Evolutionary conservation across 441 rosid genomes (phyloP).

Genomic region (Breynia disticha): DNA sequence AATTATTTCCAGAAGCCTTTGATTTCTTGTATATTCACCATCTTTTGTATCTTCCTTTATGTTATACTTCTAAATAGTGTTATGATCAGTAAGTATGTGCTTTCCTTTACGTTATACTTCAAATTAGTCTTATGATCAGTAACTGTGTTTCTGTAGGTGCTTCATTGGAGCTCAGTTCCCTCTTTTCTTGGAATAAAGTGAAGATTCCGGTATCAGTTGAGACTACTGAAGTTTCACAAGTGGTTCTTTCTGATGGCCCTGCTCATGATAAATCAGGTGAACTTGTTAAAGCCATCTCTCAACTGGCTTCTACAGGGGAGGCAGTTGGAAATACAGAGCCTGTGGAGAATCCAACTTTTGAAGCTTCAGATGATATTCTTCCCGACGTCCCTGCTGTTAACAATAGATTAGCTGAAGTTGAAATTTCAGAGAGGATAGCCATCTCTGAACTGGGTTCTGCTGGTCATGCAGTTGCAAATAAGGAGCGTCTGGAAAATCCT

Average conservation of each 20-base stretch:
- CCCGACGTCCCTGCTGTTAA: not conserved
- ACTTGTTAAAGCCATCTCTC: too few relatives aligned
- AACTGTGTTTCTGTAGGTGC: conserved; percentile 30
- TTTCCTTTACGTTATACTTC: conserved; percentile 3
- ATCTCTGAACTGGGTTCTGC: conserved; percentile 11
- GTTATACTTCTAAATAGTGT: conserved; percentile 4
- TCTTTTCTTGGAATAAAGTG: conserved; percentile 21
- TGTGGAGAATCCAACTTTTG: too few relatives aligned
- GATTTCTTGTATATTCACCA: conserved; percentile 50
- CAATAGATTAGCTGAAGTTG: conserved; percentile 3
- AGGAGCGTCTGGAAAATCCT: conserved; percentile 23
- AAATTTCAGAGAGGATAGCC: conserved; percentile 20
- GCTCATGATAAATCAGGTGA: too few relatives aligned
- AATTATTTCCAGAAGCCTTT: conserved; percentile 42
- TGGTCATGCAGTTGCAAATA: conserved; percentile 6
- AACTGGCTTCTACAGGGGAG: too few relatives aligned
- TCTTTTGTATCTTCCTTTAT: conserved; percentile 2
- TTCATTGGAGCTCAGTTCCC: conserved; percentile 32
- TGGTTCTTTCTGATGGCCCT: not conserved
- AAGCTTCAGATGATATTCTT: not conserved
- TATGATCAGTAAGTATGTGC: conserved; percentile 17
- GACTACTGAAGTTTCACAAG: conserved; percentile 2
- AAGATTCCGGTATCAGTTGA: conserved; percentile 16
- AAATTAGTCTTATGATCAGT: conserved; percentile 11
- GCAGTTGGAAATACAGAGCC: too few relatives aligned